Base-by-base conservation (phyloP, 1,139 yeast genomes). In the Candida tropicalis region DNA sequence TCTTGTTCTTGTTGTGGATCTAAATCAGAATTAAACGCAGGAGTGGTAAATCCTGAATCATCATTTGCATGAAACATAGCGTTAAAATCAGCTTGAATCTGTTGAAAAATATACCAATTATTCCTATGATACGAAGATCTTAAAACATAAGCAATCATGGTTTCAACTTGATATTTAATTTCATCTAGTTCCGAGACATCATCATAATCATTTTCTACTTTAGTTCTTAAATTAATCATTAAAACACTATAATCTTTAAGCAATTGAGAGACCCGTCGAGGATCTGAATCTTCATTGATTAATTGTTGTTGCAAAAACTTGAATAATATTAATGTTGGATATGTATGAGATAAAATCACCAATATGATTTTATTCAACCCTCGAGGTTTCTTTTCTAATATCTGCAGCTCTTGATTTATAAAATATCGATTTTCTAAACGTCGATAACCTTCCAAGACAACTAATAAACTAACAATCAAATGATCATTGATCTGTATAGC, bases 41-140 rank as follows among this genome's bases (percentile, higher is more conserved):
- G 35, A n/a, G 35, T 31, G 35, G 39, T 5, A 39, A 38, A 35
- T 41, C 39, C 12, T 34, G 44, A 33, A 33, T 32, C 17, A 40
- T 38, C 17, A 40, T 38, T 15, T 35, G 33, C 25, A n/a, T 24
- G 41, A 26, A 38, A 44, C 9, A 44, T 9, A 12, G 25, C 38
- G 22, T 39, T 13, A 29, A 38, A 44, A 26, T 44, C 44, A 12
- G 28, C 13, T 17, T 35, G 38, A 12, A 41, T 38, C 18, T 38
- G 45, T n/a, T 25, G 29, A 28, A 31, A 42, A 10, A 37, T 15
- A 23, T 20, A 22, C 43, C 40, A 36, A 13, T 39, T 29, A n/a
- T 25, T 7, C 11, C 32, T 39, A 13, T 38, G 36, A 18, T 24
- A 35, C 5, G 38, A 39, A 2, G 24, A 24, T 25, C 24, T 33